Evolutionary conservation across 768 basidiomycete genomes (phyloP), one percentile per base, ranked within the genome.

Genomic region (Pisolithus albus): DNA sequence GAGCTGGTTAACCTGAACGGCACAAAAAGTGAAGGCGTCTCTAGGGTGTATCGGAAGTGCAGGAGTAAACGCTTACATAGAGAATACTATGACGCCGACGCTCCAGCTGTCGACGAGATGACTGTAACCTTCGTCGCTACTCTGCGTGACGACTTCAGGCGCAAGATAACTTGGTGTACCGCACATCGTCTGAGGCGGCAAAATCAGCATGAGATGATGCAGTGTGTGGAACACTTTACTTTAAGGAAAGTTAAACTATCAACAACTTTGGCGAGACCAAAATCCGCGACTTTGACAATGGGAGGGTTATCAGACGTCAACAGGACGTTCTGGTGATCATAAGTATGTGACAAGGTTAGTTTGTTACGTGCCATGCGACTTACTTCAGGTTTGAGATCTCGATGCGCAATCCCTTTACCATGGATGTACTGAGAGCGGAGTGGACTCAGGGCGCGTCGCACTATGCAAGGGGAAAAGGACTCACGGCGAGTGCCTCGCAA

Each of bases 81-180:
- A 86, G 61, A 86, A 98, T 1, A 97, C 80, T 49, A 98, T 96
- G 19, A 96, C 92, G 6, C 96, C 95, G 10, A 93, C 81, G 43
- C 91, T 94, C 93, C 93, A 99, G 56, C 90, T 92, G 63, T 99
- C 96, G 46, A 98, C 96, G 18, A 87, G 72, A 52, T 84, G 80
- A 61, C 87, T 84, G 61, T 99, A 98, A 3, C 93, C 94, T 51
- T 80, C 72, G 26, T 75, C 68, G 40, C 77, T 72, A 4, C 61
- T 46, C 55, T 86, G 84, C 55, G 71, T 72, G 46, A 97, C 87
- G 30, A 99, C 91, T 59, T 97, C 94, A 1, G 92, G 92, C 1
- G 92, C 93, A 5, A 96, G 82, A 64, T 97, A 97, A 57, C 82
- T 84, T 0, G 95, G 95, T 0, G 96, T 99, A 4, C 95, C 95